Percentiles rank a stretch among this genome's conserved stretches.
Conservation (phyloP, 345 rosid species). For the Tarenaya hassleriana region DNA sequence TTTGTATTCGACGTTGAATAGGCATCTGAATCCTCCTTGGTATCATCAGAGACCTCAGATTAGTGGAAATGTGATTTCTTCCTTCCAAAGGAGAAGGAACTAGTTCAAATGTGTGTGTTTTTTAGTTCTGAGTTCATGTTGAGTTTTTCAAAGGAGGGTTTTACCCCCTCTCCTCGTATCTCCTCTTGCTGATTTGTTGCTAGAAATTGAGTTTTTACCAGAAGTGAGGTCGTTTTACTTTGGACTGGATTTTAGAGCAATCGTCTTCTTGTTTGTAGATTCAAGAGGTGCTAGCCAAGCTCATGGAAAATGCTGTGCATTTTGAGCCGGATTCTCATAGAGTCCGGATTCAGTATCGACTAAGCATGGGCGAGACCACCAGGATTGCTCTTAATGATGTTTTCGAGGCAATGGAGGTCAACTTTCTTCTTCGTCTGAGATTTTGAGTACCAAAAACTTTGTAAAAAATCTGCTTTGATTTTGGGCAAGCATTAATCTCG, state of each 20-base stretch:
- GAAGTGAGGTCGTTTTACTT: slow-evolving; percentile 18
- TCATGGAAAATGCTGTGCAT: slow-evolving; percentile 64
- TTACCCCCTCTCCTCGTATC: no score
- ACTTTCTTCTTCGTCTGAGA: slow-evolving; percentile 16
- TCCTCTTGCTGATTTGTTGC: no score
- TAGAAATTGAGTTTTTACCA: no score
- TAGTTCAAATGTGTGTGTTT: not conserved
- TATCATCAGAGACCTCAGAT: no score
- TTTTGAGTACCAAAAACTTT: not conserved
- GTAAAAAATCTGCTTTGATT: no score
- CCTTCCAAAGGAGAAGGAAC: not conserved
- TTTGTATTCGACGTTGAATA: not conserved
- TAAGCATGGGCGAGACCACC: slow-evolving; percentile 40
- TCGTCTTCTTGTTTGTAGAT: slow-evolving; percentile 69
- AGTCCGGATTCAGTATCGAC: slow-evolving; percentile 47
- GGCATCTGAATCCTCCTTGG: not conserved
- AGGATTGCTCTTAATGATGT: slow-evolving; percentile 52
- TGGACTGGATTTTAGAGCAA: slow-evolving; percentile 42
- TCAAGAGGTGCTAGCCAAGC: slow-evolving; percentile 70
- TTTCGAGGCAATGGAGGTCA: slow-evolving; percentile 85
- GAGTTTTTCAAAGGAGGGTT: no score
- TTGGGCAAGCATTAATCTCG: no score
- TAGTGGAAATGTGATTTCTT: no score
- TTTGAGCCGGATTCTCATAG: slow-evolving; percentile 48
- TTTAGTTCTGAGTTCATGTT: not conserved